phyloP scores from a whole-genome alignment of 371 early-diverging fungal genomes.

The Mortierella sp. region DNA sequence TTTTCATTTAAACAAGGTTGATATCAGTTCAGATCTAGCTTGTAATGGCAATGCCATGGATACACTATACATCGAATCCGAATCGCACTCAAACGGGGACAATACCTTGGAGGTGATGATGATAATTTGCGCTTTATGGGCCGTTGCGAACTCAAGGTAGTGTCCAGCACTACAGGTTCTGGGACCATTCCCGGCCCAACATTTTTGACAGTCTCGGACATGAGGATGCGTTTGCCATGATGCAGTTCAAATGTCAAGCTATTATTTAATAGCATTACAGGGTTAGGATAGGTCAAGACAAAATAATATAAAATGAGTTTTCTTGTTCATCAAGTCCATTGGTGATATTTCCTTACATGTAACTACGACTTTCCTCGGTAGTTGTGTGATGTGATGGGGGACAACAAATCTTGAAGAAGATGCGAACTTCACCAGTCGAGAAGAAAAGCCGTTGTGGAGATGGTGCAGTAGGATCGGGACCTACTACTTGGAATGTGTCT shows the following conservation, averaged over 20 bases:
- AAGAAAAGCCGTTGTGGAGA: conserved; percentile 50
- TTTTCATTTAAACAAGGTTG: not conserved
- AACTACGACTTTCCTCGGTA: conserved; percentile 15
- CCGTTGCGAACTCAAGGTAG: not conserved
- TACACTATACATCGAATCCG: too few species aligned
- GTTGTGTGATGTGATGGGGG: conserved; percentile 37
- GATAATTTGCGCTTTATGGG: conserved; percentile 29
- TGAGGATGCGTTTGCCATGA: conserved; percentile 46
- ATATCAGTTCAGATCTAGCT: not conserved
- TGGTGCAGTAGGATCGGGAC: conserved; percentile 38
- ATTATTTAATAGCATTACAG: not conserved
- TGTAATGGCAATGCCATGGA: not conserved
- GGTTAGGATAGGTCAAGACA: not conserved
- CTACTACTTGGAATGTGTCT: conserved; percentile 45
- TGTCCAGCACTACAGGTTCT: conserved; percentile 24
- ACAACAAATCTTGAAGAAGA: conserved; percentile 47
- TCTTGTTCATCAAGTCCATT: not conserved
- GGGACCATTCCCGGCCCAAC: conserved; percentile 42
- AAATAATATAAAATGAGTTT: not conserved
- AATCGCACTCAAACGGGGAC: not conserved
- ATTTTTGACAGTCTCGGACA: conserved; percentile 41
- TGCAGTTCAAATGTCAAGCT: conserved; percentile 46
- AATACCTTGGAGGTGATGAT: conserved; percentile 19
- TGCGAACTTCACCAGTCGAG: conserved; percentile 34
- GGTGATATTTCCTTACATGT: conserved; percentile 34